phyloP scores from a whole-genome alignment of 2,329 filamentous ascomycete genomes.

The Furcasterigmium sp. region DNA sequence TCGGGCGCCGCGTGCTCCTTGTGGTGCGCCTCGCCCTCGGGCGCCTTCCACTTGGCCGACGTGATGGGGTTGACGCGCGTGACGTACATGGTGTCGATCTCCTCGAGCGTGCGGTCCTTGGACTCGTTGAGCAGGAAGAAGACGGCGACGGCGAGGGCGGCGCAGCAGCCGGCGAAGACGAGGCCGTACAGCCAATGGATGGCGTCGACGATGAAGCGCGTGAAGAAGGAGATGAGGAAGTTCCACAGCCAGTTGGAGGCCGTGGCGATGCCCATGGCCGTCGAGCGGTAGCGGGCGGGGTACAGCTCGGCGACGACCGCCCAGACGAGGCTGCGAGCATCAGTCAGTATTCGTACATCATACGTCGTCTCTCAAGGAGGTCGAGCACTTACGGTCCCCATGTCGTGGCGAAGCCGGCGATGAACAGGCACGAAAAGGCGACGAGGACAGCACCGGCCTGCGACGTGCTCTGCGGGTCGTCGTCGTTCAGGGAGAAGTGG shows the following conservation, averaged over 20 bases:
- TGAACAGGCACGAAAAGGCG: slow-evolving; percentile 64
- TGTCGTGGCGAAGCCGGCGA: slow-evolving; percentile 60
- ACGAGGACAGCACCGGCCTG: slow-evolving; percentile 55
- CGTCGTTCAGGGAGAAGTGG: slow-evolving; percentile 35
- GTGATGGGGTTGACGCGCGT: slow-evolving; percentile 43
- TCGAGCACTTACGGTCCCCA: too few relatives aligned
- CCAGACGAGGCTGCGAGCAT: slow-evolving; percentile 65
- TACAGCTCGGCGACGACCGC: slow-evolving; percentile 60
- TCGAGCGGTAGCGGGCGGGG: slow-evolving; percentile 49
- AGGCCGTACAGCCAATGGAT: slow-evolving; percentile 69
- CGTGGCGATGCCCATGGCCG: slow-evolving; percentile 51
- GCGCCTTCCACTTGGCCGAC: slow-evolving; percentile 26
- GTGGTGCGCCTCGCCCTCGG: slow-evolving; percentile 17
- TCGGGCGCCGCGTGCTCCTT: slow-evolving; percentile 3
- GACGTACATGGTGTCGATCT: slow-evolving; percentile 73
- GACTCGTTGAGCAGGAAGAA: slow-evolving; percentile 75
- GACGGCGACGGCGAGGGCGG: slow-evolving; percentile 57
- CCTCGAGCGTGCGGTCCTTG: slow-evolving; percentile 66
- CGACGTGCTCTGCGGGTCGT: slow-evolving; percentile 37
- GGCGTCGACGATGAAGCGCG: slow-evolving; percentile 65
- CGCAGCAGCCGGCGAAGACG: slow-evolving; percentile 65
- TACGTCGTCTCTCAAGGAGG: too few relatives aligned
- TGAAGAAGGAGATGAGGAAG: slow-evolving; percentile 58
- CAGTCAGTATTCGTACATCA: too few relatives aligned
- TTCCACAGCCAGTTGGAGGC: slow-evolving; percentile 62